These are phyloP conservation scores for Galerina sulciceps DNA, from an alignment of 768 basidiomycete species.

Conservation along the genomic window DNA sequence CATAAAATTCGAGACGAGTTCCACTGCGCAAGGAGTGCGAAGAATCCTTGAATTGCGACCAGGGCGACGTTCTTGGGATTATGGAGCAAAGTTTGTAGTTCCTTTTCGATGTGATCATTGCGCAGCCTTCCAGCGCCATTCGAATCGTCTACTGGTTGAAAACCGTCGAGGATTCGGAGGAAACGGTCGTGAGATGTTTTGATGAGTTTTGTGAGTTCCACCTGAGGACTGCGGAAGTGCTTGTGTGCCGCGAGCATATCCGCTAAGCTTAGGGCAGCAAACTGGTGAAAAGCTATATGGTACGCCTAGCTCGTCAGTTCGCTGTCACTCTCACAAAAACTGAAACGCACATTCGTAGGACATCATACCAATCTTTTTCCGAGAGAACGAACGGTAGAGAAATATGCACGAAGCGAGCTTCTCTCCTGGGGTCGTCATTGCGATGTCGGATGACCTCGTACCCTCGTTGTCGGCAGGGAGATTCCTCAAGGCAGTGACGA, in stretches of 20 bases:
- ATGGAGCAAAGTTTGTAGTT: conserved; percentile 1
- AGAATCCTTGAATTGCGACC: conserved; percentile 10
- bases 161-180: conserved; percentile 6
- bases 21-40: conserved; percentile 6
- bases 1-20: conserved; percentile 1
- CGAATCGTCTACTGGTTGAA: not conserved
- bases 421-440: conserved; percentile 5
- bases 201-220: conserved; percentile 6
- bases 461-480: not conserved
- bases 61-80: conserved; percentile 9
- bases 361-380: conserved; percentile 2
- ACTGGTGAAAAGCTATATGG: conserved; percentile 8
- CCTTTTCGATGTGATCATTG: not conserved
- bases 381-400: conserved; percentile 1
- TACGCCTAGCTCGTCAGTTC: not conserved
- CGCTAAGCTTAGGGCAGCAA: not conserved
- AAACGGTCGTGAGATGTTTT: conserved; percentile 15
- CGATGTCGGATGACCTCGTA: not conserved
- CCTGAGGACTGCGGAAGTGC: conserved; percentile 11
- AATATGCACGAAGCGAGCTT: conserved; percentile 7
- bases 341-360: conserved; percentile 7
- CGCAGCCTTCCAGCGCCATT: not conserved
- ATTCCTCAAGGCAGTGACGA: conserved; percentile 4
- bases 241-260: conserved; percentile 4
- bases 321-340: not conserved